Evolutionary conservation across 1,284 basidiomycete species (phyloP), one percentile per base, ranked within the genome.

Genomic region (Mycena citricolor): DNA sequence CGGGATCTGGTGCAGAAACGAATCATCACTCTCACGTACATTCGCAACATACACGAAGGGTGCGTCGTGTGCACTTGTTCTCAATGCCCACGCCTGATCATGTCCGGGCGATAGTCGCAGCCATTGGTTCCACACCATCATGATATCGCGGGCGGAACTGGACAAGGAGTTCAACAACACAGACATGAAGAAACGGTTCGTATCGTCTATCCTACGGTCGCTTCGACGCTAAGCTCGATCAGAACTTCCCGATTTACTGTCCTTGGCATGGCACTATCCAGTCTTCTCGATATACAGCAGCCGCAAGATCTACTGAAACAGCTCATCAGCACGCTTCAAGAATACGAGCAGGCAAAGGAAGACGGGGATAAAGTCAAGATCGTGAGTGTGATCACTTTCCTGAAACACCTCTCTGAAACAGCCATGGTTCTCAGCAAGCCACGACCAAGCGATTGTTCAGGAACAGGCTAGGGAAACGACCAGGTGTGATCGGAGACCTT

Each of bases 71-170:
- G 6, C n/a, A 40, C 13, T 42, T 25, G 34, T 32, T 33, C 23
- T n/a, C n/a, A n/a, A n/a, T n/a, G n/a, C n/a, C 29, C 13, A 28
- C 22, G 20, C 13, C 32, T 14, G 42, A 32, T 32, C 34, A 32
- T 34, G 33, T 20, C 45, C 39, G 24, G 22, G 5, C 19, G n/a
- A 22, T 57, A 89, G 86, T 38, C 79, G 80, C 46, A 83, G 80
- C 55, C 85, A 91, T 62, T 93, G 90, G 90, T 90, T 93, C 58
- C 87, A 91, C 59, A 93, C 90, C 4, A 83, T 93, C 51, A 73
- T 87, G 57, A 77, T 93, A 54, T 81, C 83, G 32, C 76, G 78
- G 39, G 58, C 68, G 13, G 90, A 91, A 41, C 74, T 93, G 8
- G 84, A 89, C 47, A 76, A 72, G 32, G 77, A 76, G 34, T 91